These are phyloP conservation scores for Trichoderma sp. DNA, from an alignment of 2,329 filamentous ascomycete species.

Conservation along the genomic window DNA sequence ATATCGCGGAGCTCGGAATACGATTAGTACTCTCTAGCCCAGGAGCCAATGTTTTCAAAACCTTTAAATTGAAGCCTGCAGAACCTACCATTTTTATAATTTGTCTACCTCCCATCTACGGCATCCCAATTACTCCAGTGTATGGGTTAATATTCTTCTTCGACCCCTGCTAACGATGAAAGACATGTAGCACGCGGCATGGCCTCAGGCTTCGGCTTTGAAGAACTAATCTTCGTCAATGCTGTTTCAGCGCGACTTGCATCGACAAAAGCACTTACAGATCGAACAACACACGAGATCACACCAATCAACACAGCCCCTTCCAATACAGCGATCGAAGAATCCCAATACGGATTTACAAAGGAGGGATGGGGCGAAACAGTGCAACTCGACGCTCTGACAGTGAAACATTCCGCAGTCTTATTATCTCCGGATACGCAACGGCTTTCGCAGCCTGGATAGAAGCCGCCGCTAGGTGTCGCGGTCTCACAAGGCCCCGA, in stretches of 20 bases:
- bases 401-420: slow-evolving; percentile 57
- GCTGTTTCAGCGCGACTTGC: slow-evolving; percentile 16
- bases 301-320: slow-evolving; percentile 34
- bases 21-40: background rate
- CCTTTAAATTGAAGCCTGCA: background rate
- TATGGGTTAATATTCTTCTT: background rate
- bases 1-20: background rate
- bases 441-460: slow-evolving; percentile 16
- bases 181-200: slow-evolving; percentile 19
- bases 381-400: slow-evolving; percentile 62
- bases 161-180: background rate
- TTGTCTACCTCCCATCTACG: background rate
- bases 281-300: slow-evolving; percentile 9
- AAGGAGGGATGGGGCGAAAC: slow-evolving; percentile 54
- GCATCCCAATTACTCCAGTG: background rate
- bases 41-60: background rate
- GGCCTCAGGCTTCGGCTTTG: background rate
- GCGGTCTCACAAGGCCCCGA: slow-evolving; percentile 18
- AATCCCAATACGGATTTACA: slow-evolving; percentile 28
- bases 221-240: slow-evolving; percentile 5
- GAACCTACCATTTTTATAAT: background rate
- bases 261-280: slow-evolving; percentile 18
- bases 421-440: slow-evolving; percentile 43
- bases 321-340: slow-evolving; percentile 39
- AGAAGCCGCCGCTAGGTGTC: slow-evolving; percentile 27